Conservation (phyloP, 345 rosid species). For the Theobroma cacao region DNA sequence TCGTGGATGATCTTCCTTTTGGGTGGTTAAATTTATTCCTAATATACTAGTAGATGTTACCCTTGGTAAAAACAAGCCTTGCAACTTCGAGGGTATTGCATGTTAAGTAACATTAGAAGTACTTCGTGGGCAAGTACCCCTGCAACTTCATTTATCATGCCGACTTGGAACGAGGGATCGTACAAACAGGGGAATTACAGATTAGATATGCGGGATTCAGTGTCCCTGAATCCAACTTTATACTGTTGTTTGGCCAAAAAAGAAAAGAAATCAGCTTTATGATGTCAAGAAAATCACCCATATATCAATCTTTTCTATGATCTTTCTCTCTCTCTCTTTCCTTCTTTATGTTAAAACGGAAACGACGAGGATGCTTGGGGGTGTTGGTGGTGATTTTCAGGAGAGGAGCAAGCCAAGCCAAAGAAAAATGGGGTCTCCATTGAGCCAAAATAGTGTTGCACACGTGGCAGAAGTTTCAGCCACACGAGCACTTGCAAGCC, state of each 20-base stretch:
- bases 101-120: too few species aligned
- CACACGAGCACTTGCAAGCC: not conserved
- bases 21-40: not conserved
- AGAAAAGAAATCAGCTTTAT: not conserved
- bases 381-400: not conserved
- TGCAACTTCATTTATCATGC: too few species aligned
- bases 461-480: slow-evolving; percentile 10
- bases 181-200: not conserved
- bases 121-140: too few species aligned
- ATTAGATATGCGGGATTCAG: not conserved
- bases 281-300: not conserved
- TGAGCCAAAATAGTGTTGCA: not conserved
- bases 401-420: not conserved
- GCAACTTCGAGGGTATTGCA: too few species aligned
- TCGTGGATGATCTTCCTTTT: not conserved
- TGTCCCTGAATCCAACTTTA: not conserved
- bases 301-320: not conserved
- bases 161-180: too few species aligned
- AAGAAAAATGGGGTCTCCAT: not conserved
- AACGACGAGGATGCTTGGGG: not conserved
- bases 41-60: not conserved
- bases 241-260: not conserved
- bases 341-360: not conserved
- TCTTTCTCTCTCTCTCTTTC: not conserved
- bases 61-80: not conserved